Evolutionary conservation across 2,329 filamentous ascomycete species (phyloP), one percentile per base, ranked within the genome.

Genomic region (Penicillium sp.): DNA sequence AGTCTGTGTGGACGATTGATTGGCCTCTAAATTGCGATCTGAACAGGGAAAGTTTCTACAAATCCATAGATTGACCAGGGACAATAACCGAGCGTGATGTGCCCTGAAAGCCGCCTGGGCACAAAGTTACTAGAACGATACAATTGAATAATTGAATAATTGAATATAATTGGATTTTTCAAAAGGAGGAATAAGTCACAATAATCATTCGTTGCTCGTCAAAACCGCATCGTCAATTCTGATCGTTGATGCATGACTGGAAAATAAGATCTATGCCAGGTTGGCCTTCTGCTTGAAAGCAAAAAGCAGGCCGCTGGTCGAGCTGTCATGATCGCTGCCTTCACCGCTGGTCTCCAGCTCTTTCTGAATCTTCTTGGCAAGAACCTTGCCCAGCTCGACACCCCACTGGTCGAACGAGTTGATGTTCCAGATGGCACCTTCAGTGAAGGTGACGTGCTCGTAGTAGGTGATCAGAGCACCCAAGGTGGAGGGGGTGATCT

Each of bases 341-440:
- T 80, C 86, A n/a, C 78, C 69, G 63, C 84, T 78, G 53, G 68
- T 71, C 62, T 96, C 89, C 43, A 98, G 78, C 77, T 98, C 93
- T 60, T 71, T 67, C 57, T 87, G 83, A 51, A 90, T 89, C 74
- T 88, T 90, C 83, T 91, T 97, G 47, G 93, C 93, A 53, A 98
- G 75, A 27, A 85, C 83, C 84, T 98, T 98, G 68, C 93, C 93
- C 48, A 98, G 76, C 78, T 98, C 93, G 30, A 98, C 93, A 72
- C 93, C 93, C 93, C 93, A 98, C 77, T 98, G 93, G 74, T 98
- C 93, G 65, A 97, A 98, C 62, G 84, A 89, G 81, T 98, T 98
- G 77, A 98, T 95, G 74, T 97, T 94, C 93, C 93, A 98, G 65
- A 98, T 78, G 36, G 90, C 91, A 59, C 93, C 93, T 74, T 98